Evolutionary conservation across 306 rosid genomes (phyloP), one percentile per base, ranked within the genome.

Genomic region (Arachis stenosperma): DNA sequence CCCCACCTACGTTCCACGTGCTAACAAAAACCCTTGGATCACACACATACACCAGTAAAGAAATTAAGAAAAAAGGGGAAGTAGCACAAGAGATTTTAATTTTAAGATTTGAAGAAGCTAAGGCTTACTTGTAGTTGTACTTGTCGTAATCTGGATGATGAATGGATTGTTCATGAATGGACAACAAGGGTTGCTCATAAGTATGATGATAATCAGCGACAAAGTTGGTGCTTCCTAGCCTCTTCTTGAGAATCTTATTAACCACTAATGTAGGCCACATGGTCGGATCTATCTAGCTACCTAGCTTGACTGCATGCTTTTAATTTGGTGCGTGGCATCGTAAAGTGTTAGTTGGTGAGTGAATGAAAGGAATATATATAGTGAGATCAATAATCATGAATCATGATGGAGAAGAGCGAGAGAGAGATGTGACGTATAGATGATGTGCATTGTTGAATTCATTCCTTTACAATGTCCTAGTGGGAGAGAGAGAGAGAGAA

Each of bases 221-320:
- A 13, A 90, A 93, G 58, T 86, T 75, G 81, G 43, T 87, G 90
- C 93, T 89, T 81, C 97, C 98, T 13, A 83, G 10, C 74, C 88
- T 33, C 80, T 86, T 93, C 75, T 82, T 89, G 66, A 93, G 85
- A 77, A 89, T 73, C 82, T 90, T 93, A 83, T 78, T 93, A 12
- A 92, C 98, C 30, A 90, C 90, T 78, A 90, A 75, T 76, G 87
- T 84, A 52, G 93, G 98, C 98, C 97, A 89, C 96, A 90, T 90
- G 68, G 84, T 83, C 4, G 37, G 37, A 33, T 2, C 3, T 4
- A 33, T 2, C 3, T 33, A 33, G 3, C 37, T 33, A 33, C 2
- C 37, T 33, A 2, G 37, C 37, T 33, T 33, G 37, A 33, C 37
- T 15, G 77, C 77, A 70, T 81, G 78, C 40, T 76, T 71, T 71